A percentile compares a stretch with the other conserved stretches of the same genome.
These are phyloP conservation scores for Cicer chorassanicum DNA, from an alignment of 306 rosid genomes.

Conservation along the genomic window DNA sequence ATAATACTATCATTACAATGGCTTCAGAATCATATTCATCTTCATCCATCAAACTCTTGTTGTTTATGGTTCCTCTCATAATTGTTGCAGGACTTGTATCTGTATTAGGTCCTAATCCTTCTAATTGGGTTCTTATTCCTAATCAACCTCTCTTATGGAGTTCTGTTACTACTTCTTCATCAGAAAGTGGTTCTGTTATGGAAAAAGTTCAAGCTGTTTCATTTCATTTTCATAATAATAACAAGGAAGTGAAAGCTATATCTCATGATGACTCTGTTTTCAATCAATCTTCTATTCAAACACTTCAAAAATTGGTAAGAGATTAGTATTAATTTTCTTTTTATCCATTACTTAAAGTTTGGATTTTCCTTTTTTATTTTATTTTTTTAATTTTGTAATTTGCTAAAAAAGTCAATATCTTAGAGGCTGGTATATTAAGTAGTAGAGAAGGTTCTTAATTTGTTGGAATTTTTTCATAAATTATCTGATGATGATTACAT, in stretches of 20 bases:
- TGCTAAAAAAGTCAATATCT: not conserved
- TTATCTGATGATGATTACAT: conserved; percentile 9
- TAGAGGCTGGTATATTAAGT: not conserved
- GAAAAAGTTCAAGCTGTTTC: conserved; percentile 11
- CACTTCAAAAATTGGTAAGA: conserved; percentile 54
- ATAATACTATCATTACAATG: not conserved
- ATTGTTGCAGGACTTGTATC: conserved; percentile 62
- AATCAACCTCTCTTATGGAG: conserved; percentile 33
- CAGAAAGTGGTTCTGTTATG: not conserved
- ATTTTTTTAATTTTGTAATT: not conserved
- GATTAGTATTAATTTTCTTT: not conserved
- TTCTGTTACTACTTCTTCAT: conserved; percentile 40
- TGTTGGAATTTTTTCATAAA: not conserved
- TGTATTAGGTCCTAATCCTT: conserved; percentile 58
- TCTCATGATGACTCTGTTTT: conserved; percentile 57
- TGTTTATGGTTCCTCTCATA: conserved; percentile 59
- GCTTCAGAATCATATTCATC: not conserved
- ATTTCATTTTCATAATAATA: conserved; percentile 24
- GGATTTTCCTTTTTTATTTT: not conserved
- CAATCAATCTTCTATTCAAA: conserved; percentile 50
- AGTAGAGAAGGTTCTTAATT: not conserved
- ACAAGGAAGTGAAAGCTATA: conserved; percentile 51
- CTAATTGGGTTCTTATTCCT: conserved; percentile 44
- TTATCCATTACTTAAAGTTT: not conserved
- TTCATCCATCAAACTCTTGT: conserved; percentile 52